Evolutionary conservation across 371 early-diverging fungal genomes (phyloP).

Genomic region (Rozella allomycis): DNA sequence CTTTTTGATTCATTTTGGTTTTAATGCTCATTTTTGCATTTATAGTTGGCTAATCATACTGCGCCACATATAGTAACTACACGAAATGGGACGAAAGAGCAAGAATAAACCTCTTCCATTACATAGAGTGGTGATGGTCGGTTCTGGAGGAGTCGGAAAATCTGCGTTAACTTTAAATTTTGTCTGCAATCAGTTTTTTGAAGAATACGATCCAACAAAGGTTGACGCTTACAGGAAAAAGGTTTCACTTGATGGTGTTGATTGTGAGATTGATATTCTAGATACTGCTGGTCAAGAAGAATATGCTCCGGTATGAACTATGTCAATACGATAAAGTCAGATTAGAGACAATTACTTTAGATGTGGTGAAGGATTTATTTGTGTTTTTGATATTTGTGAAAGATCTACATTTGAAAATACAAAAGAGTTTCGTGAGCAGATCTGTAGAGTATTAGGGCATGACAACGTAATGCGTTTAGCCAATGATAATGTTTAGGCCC

Average conservation of each 20-base stretch:
- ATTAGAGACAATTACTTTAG: constrained; percentile 71
- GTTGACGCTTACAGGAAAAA: constrained; percentile 65
- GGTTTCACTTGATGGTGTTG: constrained; percentile 24
- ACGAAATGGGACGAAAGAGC: too few species aligned
- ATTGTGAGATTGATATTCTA: constrained; percentile 70
- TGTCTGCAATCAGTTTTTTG: constrained; percentile 82
- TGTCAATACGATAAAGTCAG: too few species aligned
- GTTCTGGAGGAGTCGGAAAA: constrained; percentile 81
- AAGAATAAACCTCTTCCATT: too few species aligned
- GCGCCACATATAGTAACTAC: too few species aligned
- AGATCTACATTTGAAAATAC: constrained; percentile 56
- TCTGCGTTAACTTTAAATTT: constrained; percentile 73
- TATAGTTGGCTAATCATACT: too few species aligned
- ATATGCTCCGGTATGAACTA: constrained; percentile 4
- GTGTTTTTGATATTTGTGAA: constrained; percentile 64
- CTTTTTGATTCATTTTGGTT: too few species aligned
- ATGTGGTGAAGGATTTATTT: constrained; percentile 70
- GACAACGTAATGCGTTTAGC: too few species aligned
- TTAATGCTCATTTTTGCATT: too few species aligned
- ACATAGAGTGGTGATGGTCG: too few species aligned
- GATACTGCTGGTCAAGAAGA: constrained; percentile 90
- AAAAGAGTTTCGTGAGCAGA: constrained; percentile 11
- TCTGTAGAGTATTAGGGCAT: neutral
- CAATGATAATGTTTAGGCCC: constrained; percentile 40
- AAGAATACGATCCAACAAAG: constrained; percentile 88